phyloP scores from a whole-genome alignment of 2,329 filamentous ascomycete species.

The Trematosphaeria pertusa region DNA sequence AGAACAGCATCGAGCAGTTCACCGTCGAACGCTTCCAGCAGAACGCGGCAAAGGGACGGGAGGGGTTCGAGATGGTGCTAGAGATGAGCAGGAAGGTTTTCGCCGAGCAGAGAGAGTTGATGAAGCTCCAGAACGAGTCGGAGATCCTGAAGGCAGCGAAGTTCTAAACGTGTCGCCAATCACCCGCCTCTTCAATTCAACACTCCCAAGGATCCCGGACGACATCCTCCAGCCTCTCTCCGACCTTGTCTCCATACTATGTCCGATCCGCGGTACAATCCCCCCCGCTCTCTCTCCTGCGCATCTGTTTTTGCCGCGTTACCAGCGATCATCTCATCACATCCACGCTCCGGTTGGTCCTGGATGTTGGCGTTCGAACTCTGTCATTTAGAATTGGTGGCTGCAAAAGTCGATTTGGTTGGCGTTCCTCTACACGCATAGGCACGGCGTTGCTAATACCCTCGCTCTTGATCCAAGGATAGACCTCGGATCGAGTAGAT shows the following conservation, averaged over 20 bases:
- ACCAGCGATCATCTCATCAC: conserved; percentile 16
- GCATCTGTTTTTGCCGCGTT: conserved; percentile 7
- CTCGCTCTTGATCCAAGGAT: background rate
- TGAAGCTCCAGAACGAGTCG: conserved; percentile 51
- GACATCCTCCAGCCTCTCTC: background rate
- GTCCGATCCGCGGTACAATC: background rate
- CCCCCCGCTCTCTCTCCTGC: background rate
- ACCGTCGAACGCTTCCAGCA: conserved; percentile 88
- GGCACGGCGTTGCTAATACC: background rate
- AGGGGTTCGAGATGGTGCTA: conserved; percentile 94
- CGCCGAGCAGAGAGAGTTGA: conserved; percentile 80
- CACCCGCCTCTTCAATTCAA: conserved; percentile 1
- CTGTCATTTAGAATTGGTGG: background rate
- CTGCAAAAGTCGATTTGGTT: background rate
- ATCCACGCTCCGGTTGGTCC: conserved; percentile 5
- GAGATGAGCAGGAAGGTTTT: conserved; percentile 93
- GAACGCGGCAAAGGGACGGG: conserved; percentile 87
- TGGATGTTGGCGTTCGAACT: background rate
- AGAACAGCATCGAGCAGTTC: conserved; percentile 93
- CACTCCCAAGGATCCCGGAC: background rate
- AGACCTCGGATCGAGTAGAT: background rate
- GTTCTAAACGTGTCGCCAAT: conserved; percentile 26
- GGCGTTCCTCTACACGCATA: background rate
- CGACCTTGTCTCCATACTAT: background rate
- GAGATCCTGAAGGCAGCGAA: conserved; percentile 40